Base-by-base conservation (phyloP, 2,329 filamentous ascomycete genomes). In the Orbilia quercus region DNA sequence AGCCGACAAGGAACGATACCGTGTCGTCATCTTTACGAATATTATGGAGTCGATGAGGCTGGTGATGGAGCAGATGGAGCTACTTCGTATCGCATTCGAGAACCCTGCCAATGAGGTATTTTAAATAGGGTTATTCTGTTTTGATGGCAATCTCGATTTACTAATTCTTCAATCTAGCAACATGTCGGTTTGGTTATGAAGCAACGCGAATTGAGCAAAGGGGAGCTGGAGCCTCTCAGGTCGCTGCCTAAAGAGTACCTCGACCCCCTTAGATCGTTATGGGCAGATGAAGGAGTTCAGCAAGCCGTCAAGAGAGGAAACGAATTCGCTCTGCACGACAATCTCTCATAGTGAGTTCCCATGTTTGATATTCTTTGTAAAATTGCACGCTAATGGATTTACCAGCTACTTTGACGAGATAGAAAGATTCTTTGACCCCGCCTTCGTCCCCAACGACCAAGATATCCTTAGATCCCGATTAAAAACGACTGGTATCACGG, bases 261-360 rank as follows among this genome's bases (percentile, higher is more conserved):
- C 75, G 84, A 88, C 78, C 92, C 94, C 3, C 90, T 98, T 84
- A 91, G 90, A 81, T 85, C 85, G 59, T 84, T 98, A 73, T 99
- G 94, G 95, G 83, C 82, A 23, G 94, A 99, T 80, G 83, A 82
- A 42, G 92, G 93, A 71, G 91, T 98, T 59, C 91, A 92, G 80
- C 84, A 88, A 78, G 92, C 92, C n/a, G 95, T 98, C 76, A 85
- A 88, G 54, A 94, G 95, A 82, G 95, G 95, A 77, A 96, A 98
- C 80, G 94, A 97, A 83, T 98, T 94, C 82, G 94, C 95, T 16
- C 86, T 98, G 54, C 93, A 98, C 80, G 95, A 98, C 83, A 98
- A 98, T 79, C 82, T 98, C 76, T 88, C 89, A 82, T 99, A 97
- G 92, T 97, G 84, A 58, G 66, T 79, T 84, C 65, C 11, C 40